phyloP scores from a whole-genome alignment of 2,329 filamentous ascomycete species.

The Leptodontidium sp. region DNA sequence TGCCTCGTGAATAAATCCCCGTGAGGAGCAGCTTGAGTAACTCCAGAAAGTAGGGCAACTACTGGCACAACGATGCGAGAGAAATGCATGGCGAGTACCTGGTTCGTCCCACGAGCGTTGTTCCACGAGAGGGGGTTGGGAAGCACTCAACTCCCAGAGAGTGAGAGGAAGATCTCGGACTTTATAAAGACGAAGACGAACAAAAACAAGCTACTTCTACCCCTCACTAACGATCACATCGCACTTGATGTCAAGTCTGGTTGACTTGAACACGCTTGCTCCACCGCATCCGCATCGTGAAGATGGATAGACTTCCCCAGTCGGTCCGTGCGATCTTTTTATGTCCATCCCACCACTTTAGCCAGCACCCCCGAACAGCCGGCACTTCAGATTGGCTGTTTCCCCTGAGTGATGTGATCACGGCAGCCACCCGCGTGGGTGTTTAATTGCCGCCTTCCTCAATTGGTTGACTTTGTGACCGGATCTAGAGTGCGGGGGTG shows the following conservation, averaged over 20 bases:
- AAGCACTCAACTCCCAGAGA: neutral
- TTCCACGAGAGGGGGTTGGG: conserved; percentile 17
- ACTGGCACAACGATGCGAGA: conserved; percentile 32
- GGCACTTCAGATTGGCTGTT: conserved; percentile 32
- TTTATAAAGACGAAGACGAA: conserved; percentile 22
- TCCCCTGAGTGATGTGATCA: conserved; percentile 29
- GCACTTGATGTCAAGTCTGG: conserved; percentile 10
- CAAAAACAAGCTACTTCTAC: conserved; percentile 9
- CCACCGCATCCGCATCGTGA: conserved; percentile 2
- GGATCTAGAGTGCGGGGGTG: conserved; percentile 18
- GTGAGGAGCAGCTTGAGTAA: conserved; percentile 36
- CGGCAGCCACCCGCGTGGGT: conserved; percentile 19
- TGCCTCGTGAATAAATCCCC: conserved; percentile 25
- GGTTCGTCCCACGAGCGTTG: neutral
- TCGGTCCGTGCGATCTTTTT: conserved; percentile 15
- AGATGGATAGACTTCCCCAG: conserved; percentile 14
- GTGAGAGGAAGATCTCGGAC: conserved; percentile 1
- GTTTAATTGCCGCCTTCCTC: neutral
- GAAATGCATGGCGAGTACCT: conserved; percentile 36
- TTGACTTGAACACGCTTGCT: conserved; percentile 24
- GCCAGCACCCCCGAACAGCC: conserved; percentile 17
- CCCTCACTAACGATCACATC: conserved; percentile 23
- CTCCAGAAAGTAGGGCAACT: conserved; percentile 30
- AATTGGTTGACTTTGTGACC: conserved; percentile 22
- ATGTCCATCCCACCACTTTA: neutral